Evolutionary conservation across 164 flowering plant species (phyloP).

Genomic region (Aristolochia contorta): DNA sequence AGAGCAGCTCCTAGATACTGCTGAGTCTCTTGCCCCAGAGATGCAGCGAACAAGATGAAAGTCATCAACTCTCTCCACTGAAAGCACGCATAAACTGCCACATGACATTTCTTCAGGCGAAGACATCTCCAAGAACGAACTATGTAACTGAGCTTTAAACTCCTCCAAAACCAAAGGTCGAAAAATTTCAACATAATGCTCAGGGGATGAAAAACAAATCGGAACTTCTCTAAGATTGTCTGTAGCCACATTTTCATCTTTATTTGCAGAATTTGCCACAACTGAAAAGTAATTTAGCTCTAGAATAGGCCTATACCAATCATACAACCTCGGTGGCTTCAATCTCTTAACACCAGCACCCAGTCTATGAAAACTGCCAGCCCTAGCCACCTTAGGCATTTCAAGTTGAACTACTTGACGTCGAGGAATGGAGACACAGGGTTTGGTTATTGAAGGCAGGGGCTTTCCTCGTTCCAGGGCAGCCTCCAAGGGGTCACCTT

Average conservation of each 20-base stretch:
- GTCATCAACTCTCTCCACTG: slow-evolving; percentile 90
- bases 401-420: slow-evolving; percentile 76
- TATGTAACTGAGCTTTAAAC: slow-evolving; percentile 79
- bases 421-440: slow-evolving; percentile 38
- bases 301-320: slow-evolving; percentile 77
- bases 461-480: slow-evolving; percentile 32
- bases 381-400: slow-evolving; percentile 37
- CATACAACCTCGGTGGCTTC: slow-evolving; percentile 72
- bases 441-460: slow-evolving; percentile 27
- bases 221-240: slow-evolving; percentile 64
- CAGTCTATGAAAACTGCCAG: slow-evolving; percentile 29
- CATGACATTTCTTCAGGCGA: slow-evolving; percentile 63
- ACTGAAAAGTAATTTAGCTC: slow-evolving; percentile 71
- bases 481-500: slow-evolving; percentile 47
- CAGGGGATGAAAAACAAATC: slow-evolving; percentile 55
- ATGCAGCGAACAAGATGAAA: slow-evolving; percentile 82
- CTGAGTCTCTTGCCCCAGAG: slow-evolving; percentile 39
- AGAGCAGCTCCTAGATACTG: slow-evolving; percentile 35
- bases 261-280: slow-evolving; percentile 48
- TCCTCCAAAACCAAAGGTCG: slow-evolving; percentile 89
- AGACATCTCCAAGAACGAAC: slow-evolving; percentile 58
- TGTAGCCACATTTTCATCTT: slow-evolving; percentile 27
- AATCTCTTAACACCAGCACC: slow-evolving; percentile 50
- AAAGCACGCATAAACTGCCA: slow-evolving; percentile 63
- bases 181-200: slow-evolving; percentile 69